Percentiles rank a stretch among this genome's conserved stretches.
phyloP scores from a whole-genome alignment of 2,329 filamentous ascomycete species.

The Sporothrix curviconia region DNA sequence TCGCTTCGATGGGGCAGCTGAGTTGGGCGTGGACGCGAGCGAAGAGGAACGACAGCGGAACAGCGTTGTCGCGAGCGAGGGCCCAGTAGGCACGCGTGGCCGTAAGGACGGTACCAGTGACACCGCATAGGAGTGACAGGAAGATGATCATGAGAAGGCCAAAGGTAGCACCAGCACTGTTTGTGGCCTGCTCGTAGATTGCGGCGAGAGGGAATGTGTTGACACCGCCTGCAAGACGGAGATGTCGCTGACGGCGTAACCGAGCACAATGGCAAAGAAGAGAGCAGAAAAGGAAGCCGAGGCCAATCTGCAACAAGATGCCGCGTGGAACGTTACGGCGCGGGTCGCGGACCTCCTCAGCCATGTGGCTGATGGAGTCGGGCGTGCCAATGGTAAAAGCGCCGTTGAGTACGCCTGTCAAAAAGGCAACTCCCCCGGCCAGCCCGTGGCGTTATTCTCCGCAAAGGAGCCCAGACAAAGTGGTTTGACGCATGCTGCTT shows the following conservation, averaged over 20 bases:
- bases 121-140: constrained; percentile 41
- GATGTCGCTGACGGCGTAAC: constrained; percentile 52
- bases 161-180: constrained; percentile 43
- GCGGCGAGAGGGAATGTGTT: constrained; percentile 55
- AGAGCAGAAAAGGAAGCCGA: constrained; percentile 45
- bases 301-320: constrained; percentile 43
- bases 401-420: constrained; percentile 59
- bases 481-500: constrained; percentile 40
- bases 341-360: constrained; percentile 50
- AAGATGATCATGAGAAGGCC: constrained; percentile 53
- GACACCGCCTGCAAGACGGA: constrained; percentile 42
- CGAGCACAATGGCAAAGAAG: constrained; percentile 41
- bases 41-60: constrained; percentile 49
- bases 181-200: constrained; percentile 54
- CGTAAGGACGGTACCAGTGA: constrained; percentile 45
- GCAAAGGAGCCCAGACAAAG: constrained; percentile 47
- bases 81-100: constrained; percentile 40
- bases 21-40: constrained; percentile 45
- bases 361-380: constrained; percentile 56
- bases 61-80: constrained; percentile 53
- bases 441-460: constrained; percentile 45
- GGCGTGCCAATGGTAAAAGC: constrained; percentile 59
- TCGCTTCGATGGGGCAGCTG: constrained; percentile 54
- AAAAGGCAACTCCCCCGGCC: constrained; percentile 56
- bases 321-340: constrained; percentile 43